A percentile compares a stretch with the other conserved stretches of the same genome.
Evolutionary conservation across 2,329 filamentous ascomycete species (phyloP).

Genomic region (Fonsecaea pedrosoi): DNA sequence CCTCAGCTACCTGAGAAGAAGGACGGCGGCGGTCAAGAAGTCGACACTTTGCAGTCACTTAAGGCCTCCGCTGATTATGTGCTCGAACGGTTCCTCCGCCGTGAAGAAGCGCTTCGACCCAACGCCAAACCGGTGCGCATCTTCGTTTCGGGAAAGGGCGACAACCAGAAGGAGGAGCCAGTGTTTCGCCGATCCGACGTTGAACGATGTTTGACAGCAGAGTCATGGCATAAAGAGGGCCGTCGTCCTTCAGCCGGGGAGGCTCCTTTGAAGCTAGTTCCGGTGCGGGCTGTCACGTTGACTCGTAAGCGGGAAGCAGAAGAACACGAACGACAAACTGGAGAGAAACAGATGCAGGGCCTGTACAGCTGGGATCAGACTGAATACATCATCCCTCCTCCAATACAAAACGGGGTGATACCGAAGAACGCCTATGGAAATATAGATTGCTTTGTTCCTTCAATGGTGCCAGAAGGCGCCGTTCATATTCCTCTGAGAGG

Average conservation of each 20-base stretch:
- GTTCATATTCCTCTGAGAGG: constrained; percentile 82
- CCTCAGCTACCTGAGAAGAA: constrained; percentile 76
- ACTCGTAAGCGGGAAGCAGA: constrained; percentile 88
- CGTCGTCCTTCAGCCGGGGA: constrained; percentile 74
- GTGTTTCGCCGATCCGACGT: constrained; percentile 83
- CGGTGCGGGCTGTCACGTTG: constrained; percentile 87
- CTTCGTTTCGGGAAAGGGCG: constrained; percentile 78
- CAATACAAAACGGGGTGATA: constrained; percentile 82
- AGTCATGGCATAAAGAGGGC: constrained; percentile 98
- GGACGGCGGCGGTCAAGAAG: constrained; percentile 73
- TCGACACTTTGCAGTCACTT: constrained; percentile 85
- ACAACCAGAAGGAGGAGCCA: constrained; percentile 74
- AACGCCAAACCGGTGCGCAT: constrained; percentile 72
- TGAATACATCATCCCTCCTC: constrained; percentile 91
- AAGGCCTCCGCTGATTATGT: constrained; percentile 86
- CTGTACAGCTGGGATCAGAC: constrained; percentile 86
- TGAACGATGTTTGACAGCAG: constrained; percentile 83
- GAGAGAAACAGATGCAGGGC: constrained; percentile 84
- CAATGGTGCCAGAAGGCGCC: constrained; percentile 87
- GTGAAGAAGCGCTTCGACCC: constrained; percentile 84
- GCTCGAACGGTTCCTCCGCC: constrained; percentile 82
- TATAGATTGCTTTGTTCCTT: constrained; percentile 91
- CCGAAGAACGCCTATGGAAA: constrained; percentile 96
- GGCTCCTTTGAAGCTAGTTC: constrained; percentile 81
- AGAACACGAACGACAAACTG: constrained; percentile 78